Percentiles rank a stretch among this genome's conserved stretches.
phyloP scores from a whole-genome alignment of 306 rosid species.

The Aeschynomene evenia region DNA sequence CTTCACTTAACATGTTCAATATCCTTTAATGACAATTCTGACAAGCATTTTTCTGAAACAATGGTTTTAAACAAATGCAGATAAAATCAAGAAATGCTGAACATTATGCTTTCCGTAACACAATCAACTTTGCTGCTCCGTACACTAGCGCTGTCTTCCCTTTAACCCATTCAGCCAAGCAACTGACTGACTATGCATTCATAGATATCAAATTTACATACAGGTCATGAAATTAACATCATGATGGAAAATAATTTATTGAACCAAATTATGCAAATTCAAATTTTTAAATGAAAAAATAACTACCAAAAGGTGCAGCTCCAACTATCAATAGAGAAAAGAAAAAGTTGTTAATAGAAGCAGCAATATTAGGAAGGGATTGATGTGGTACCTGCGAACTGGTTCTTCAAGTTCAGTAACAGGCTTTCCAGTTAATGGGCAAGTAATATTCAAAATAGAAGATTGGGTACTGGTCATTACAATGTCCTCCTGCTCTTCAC shows the following conservation, averaged over 20 bases:
- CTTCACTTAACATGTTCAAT: slow-evolving; percentile 4
- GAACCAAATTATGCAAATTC: slow-evolving; percentile 2
- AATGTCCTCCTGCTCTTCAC: slow-evolving; percentile 90
- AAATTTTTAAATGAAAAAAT: not conserved
- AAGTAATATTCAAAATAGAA: slow-evolving; percentile 58
- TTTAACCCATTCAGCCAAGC: slow-evolving; percentile 1
- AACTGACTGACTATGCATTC: slow-evolving; percentile 10
- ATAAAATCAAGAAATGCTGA: not conserved
- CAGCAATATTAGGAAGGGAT: not conserved
- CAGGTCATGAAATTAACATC: slow-evolving; percentile 5
- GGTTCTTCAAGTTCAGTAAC: slow-evolving; percentile 69
- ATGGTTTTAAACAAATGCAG: not conserved
- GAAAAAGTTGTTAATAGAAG: slow-evolving; percentile 1
- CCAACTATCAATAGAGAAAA: slow-evolving; percentile 5
- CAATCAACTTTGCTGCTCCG: slow-evolving; percentile 8
- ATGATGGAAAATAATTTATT: slow-evolving; percentile 3
- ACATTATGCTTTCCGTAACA: not conserved
- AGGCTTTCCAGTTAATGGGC: slow-evolving; percentile 88
- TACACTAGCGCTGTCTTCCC: not conserved
- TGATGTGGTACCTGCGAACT: slow-evolving; percentile 72
- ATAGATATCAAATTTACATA: not conserved
- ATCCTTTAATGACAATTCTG: not conserved
- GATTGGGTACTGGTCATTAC: slow-evolving; percentile 83
- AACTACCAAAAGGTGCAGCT: not conserved
- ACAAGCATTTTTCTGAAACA: not conserved